These are phyloP conservation scores for Yamadazyma akitaensis DNA, from an alignment of 805 yeast genomes.

Conservation along the genomic window DNA sequence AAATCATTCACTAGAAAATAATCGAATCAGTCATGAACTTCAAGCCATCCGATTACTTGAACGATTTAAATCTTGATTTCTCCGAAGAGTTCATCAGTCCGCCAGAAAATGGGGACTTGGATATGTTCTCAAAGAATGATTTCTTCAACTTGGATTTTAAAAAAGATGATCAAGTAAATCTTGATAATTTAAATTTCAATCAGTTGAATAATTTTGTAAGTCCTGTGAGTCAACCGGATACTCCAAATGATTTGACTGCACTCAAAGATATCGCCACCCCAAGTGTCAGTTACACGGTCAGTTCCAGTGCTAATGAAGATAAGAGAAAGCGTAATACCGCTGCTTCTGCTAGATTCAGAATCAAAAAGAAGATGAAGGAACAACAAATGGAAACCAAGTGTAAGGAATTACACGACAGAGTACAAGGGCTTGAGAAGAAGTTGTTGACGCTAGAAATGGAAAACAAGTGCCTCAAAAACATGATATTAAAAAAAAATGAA, in stretches of 20 bases:
- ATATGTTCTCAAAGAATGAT: slow-evolving; percentile 37
- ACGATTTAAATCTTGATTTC: slow-evolving; percentile 38
- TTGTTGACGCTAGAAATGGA: slow-evolving; percentile 91
- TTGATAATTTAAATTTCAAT: not conserved
- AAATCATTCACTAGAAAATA: not conserved
- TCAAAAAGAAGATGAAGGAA: slow-evolving; percentile 88
- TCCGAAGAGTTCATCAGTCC: slow-evolving; percentile 15
- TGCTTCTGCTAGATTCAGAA: slow-evolving; percentile 90
- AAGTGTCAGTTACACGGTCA: not conserved
- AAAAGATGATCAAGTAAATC: slow-evolving; percentile 6
- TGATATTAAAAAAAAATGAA: slow-evolving; percentile 78
- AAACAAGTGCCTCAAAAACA: slow-evolving; percentile 75
- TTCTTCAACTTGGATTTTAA: slow-evolving; percentile 37
- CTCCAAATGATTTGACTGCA: not conserved
- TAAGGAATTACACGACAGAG: slow-evolving; percentile 66
- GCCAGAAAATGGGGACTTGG: slow-evolving; percentile 28
- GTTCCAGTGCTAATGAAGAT: slow-evolving; percentile 49
- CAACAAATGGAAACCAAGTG: slow-evolving; percentile 83
- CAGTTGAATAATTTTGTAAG: not conserved
- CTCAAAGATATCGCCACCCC: not conserved
- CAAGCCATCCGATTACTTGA: slow-evolving; percentile 40
- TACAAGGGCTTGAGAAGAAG: slow-evolving; percentile 63
- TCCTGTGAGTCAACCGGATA: not conserved
- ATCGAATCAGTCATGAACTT: slow-evolving; percentile 30
- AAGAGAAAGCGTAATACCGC: slow-evolving; percentile 88